Base-by-base conservation (phyloP, 2,329 filamentous ascomycete species). In the Hortaea sp. region DNA sequence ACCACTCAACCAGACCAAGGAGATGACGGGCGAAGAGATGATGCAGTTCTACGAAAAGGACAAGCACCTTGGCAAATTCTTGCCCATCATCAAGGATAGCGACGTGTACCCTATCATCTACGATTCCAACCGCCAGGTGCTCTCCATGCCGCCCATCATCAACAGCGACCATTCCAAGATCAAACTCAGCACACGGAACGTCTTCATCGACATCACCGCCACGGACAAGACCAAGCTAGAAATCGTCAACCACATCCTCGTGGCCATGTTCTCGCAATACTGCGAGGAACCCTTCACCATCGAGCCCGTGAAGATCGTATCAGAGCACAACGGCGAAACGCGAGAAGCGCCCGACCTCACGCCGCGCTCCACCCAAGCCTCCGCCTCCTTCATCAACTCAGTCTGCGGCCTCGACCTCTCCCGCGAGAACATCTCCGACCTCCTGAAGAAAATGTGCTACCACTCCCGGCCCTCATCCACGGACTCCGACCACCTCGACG, bases 101-200 rank as follows among this genome's bases (percentile, higher is more conserved):
- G 87, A 89, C 5, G 84, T 95, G 39, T 98, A 98, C 66, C 92
- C 92, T 20, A 88, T 94, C 61, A 94, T 98, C 62, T 90, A 88
- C 67, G 92, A 98, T 65, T 79, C 87, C 44, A 85, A 95, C 63
- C 77, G 81, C 39, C 80, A 79, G 39, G 88, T 98, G 32, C 90
- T 92, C 70, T 97, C 90, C 6, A 76, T 98, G 59, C 92, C 92
- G 1, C 92, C 92, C 12, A 97, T 98, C 59, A 98, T 98, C 75
- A 98, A 98, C 71, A 81, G 89, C 60, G 80, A 98, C 62, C 89
- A 92, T 70, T 95, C 89, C 60, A 98, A 98, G 71, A 98, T 98
- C 64, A 88, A 82, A 6, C 71, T 94, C 39, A 72, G 94, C 64
- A 97, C 89, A 48, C 90, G 78, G 63, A 95, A 98, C 61, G 80